phyloP scores from a whole-genome alignment of 148 eudicot genomes.

The Vaccinium darrowii region DNA sequence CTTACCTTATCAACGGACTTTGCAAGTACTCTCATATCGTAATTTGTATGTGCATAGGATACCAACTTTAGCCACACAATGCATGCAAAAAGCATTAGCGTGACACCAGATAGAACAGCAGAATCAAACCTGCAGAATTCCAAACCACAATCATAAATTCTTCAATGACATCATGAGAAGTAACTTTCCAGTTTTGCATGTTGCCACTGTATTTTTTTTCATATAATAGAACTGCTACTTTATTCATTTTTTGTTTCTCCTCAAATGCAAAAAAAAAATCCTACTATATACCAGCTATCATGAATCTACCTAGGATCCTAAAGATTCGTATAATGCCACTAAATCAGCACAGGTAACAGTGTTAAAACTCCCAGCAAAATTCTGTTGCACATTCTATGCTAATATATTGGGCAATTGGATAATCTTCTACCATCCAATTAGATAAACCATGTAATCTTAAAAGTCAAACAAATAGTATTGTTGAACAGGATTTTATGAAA shows the following conservation, averaged over 20 bases:
- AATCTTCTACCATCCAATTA: background rate
- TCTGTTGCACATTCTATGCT: background rate
- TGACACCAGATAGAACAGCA: constrained; percentile 79
- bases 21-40: constrained; percentile 72
- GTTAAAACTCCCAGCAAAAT: background rate
- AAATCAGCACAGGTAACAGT: background rate
- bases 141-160: constrained; percentile 9
- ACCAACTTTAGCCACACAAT: constrained; percentile 90
- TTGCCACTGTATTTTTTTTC: background rate
- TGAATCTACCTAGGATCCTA: background rate
- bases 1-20: constrained; percentile 62
- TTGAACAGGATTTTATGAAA: constrained; percentile 7
- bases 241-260: background rate
- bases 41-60: constrained; percentile 90
- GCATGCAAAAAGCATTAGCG: constrained; percentile 81
- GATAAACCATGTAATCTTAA: constrained; percentile 3
- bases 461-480: background rate
- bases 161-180: background rate
- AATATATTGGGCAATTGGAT: background rate
- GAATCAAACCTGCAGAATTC: constrained; percentile 74
- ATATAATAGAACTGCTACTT: background rate
- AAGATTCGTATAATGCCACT: background rate
- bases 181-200: background rate
- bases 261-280: background rate
- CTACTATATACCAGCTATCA: background rate